Percentiles rank a stretch among this genome's conserved stretches.
Conservation (phyloP, 73 alveolate genomes). For the Paramecium tetraurelia region DNA sequence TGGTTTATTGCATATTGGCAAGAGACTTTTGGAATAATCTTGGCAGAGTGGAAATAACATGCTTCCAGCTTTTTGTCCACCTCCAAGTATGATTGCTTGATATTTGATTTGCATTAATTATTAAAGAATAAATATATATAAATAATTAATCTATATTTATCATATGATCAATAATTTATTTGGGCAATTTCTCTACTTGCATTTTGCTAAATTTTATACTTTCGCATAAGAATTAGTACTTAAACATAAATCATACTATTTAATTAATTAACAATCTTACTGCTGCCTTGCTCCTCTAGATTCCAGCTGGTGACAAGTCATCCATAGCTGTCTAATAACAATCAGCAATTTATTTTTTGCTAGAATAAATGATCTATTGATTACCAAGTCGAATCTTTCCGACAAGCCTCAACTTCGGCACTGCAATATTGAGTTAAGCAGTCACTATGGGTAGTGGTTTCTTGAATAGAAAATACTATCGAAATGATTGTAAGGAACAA, state of each 20-base stretch:
- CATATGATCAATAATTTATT: neutral
- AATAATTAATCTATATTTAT: neutral
- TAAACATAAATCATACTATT: neutral
- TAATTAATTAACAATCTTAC: neutral
- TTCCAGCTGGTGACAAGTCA: neutral
- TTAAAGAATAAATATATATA: neutral
- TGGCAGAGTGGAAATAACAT: neutral
- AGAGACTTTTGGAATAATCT: neutral
- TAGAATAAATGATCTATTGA: neutral
- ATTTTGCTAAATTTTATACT: neutral
- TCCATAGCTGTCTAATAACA: neutral
- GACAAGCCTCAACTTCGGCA: neutral
- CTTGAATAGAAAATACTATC: neutral
- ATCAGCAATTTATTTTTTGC: neutral
- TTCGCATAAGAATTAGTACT: neutral
- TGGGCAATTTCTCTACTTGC: neutral
- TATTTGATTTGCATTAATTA: neutral
- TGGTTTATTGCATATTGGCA: constrained; percentile 25
- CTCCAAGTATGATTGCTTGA: constrained; percentile 40
- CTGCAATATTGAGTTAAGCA: neutral
- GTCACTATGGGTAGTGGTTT: neutral
- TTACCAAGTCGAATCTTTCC: neutral
- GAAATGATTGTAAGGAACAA: neutral
- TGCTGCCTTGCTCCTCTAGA: neutral
- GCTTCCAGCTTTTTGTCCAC: constrained; percentile 14